Percentiles rank a stretch among this genome's conserved stretches.
Conservation (phyloP, 768 basidiomycete species). For the Suillus americanus region DNA sequence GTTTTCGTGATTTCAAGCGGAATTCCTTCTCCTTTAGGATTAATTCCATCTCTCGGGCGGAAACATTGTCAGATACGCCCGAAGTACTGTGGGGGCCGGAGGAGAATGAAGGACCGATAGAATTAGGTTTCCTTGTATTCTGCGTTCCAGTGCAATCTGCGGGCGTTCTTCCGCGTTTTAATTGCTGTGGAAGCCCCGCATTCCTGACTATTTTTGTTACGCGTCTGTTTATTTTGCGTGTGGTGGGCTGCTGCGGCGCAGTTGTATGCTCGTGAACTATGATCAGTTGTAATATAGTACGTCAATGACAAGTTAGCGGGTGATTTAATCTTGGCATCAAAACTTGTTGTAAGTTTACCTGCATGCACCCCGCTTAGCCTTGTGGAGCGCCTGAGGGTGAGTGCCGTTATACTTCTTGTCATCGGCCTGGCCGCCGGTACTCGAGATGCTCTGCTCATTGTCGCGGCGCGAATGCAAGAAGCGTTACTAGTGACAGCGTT, state of each 20-base stretch:
- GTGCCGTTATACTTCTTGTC: constrained; percentile 27
- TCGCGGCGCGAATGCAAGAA: not conserved
- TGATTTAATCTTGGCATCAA: not conserved
- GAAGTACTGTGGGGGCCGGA: not conserved
- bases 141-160: no score
- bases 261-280: not conserved
- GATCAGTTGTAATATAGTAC: not conserved
- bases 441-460: constrained; percentile 21
- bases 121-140: not conserved
- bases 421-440: constrained; percentile 11
- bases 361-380: constrained; percentile 13
- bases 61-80: not conserved
- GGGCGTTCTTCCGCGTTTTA: not conserved
- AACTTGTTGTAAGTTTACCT: constrained; percentile 5
- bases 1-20: constrained; percentile 33
- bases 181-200: not conserved
- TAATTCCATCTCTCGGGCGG: constrained; percentile 30
- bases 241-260: not conserved
- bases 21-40: constrained; percentile 41
- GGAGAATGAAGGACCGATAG: no score
- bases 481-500: not conserved
- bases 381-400: constrained; percentile 20
- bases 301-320: not conserved
- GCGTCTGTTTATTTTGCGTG: not conserved
- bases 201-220: no score